Conservation (phyloP, 73 alveolate genomes). For the Tetrahymena thermophila region DNA sequence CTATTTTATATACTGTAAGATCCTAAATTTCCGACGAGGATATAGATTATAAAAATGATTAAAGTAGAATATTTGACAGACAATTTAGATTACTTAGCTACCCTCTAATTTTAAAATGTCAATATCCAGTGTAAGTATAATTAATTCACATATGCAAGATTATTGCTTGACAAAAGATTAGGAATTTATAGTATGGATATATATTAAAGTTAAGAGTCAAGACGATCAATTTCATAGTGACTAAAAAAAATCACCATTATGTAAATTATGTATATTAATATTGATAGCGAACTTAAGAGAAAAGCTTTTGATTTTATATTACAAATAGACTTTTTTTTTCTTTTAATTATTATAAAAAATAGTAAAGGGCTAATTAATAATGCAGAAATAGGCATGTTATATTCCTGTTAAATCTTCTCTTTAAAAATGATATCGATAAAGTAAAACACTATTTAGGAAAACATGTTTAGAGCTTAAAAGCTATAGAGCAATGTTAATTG, state of each 20-base stretch:
- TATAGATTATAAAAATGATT: too few relatives aligned
- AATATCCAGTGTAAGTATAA: background rate
- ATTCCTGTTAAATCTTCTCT: too few relatives aligned
- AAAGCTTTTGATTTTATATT: too few relatives aligned
- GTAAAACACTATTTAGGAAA: background rate
- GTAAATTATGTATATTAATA: too few relatives aligned
- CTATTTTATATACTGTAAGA: too few relatives aligned
- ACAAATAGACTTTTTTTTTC: too few relatives aligned
- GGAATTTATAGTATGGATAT: background rate
- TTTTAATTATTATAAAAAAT: too few relatives aligned
- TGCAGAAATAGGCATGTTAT: background rate
- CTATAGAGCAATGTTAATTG: background rate
- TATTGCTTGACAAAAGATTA: background rate
- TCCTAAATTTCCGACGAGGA: background rate
- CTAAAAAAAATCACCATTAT: too few relatives aligned
- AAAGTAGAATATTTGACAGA: background rate
- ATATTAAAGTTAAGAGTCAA: background rate
- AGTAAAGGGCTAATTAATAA: background rate
- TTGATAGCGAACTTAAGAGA: too few relatives aligned
- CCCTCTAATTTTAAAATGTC: background rate
- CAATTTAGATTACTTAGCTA: background rate
- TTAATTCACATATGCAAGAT: background rate
- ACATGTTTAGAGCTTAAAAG: background rate
- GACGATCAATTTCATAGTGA: too few relatives aligned
- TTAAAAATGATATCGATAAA: too few relatives aligned